Percentiles rank a stretch among this genome's conserved stretches.
Evolutionary conservation across 1,284 basidiomycete genomes (phyloP).

Genomic region (Pseudozyma tsukubaensis): DNA sequence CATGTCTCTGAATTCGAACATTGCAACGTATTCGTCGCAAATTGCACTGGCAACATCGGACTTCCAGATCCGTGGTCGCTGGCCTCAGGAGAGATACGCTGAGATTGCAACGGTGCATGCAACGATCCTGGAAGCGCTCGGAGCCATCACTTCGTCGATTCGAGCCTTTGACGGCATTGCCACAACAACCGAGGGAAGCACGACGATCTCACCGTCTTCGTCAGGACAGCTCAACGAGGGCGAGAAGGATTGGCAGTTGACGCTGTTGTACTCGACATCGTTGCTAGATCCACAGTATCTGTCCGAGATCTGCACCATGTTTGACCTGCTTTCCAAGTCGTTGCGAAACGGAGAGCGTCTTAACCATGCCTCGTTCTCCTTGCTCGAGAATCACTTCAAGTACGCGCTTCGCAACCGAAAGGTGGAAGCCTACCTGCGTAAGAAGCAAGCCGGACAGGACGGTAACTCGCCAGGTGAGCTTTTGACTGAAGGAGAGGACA

Average conservation of each 20-base stretch:
- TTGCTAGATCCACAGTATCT: slow-evolving; percentile 54
- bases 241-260: slow-evolving; percentile 43
- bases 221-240: neutral
- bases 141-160: slow-evolving; percentile 27
- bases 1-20: slow-evolving; percentile 70
- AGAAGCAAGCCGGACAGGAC: slow-evolving; percentile 1
- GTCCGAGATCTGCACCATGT: slow-evolving; percentile 48
- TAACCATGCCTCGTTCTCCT: slow-evolving; percentile 33
- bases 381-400: slow-evolving; percentile 43
- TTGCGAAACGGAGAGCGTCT: slow-evolving; percentile 48
- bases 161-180: slow-evolving; percentile 25
- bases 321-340: slow-evolving; percentile 50
- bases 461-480: no score
- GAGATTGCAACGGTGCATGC: slow-evolving; percentile 68
- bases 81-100: slow-evolving; percentile 73
- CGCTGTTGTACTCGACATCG: slow-evolving; percentile 41
- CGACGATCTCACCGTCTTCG: neutral
- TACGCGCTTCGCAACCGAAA: slow-evolving; percentile 30
- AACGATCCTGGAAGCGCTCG: slow-evolving; percentile 53
- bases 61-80: slow-evolving; percentile 71
- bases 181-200: slow-evolving; percentile 7
- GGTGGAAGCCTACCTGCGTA: slow-evolving; percentile 29
- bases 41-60: slow-evolving; percentile 71
- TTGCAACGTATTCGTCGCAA: slow-evolving; percentile 70
- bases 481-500: slow-evolving; percentile 13